Base-by-base conservation (phyloP, 2,329 filamentous ascomycete genomes). In the Dothistroma septosporum region DNA sequence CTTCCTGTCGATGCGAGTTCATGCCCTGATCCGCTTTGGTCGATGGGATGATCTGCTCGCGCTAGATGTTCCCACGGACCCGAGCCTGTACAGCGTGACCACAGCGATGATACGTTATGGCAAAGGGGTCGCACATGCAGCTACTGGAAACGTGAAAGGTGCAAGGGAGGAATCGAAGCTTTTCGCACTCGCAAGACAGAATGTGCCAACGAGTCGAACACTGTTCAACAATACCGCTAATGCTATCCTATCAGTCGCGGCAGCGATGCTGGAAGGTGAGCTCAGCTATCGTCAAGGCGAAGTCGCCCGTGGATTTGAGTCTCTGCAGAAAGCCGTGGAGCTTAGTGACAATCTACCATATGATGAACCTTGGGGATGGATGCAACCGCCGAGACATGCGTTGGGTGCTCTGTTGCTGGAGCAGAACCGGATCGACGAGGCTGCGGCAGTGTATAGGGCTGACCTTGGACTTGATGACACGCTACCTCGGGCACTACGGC, bases 331-430 rank as follows among this genome's bases (percentile, higher is more conserved):
- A n/a, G 81, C 87, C 0, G 83, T 88, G 32, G 66, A 73, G 0
- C 77, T 83, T 1, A 85, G 88, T 61, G 87, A 89, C 67, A 74
- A 72, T 0, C 76, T 91, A 19, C 85, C 85, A 0, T 91, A 89
- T 61, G 85, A 87, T 44, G 88, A 91, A 70, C 88, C 88, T 0
- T 90, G 87, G 87, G 87, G 86, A 0, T 91, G 88, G 87, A 90
- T 91, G 87, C 87, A 89, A 68, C 88, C 88, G 0, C 82, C 85
- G 0, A 79, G 87, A 1, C 88, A 91, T 71, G 87, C 87, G 0
- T 85, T 85, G 41, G 87, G 85, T 0, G 88, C 87, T 0, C 76
- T 91, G 3, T 70, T 89, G 21, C 77, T 89, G 1, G 88, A 91
- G 69, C 87, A 88, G 68, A 83, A 82, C 0, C 54, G 31, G 10